Evolutionary conservation across 768 basidiomycete genomes (phyloP), one percentile per base, ranked within the genome.

Genomic region (Suillus bovinus): DNA sequence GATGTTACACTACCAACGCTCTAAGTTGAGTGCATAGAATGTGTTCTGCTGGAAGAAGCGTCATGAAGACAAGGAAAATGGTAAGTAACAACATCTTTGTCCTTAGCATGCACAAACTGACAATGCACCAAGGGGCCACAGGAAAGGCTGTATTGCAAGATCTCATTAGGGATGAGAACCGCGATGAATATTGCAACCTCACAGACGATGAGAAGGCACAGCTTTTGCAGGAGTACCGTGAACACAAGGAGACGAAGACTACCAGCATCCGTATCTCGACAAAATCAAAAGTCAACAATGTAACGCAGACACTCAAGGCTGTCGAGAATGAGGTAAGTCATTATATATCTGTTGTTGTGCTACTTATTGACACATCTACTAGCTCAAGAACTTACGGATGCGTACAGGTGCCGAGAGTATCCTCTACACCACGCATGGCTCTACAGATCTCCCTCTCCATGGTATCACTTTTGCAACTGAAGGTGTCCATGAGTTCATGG

Each of bases 41-140:
- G 20, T 54, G 2, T 64, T 64, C 54, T 64, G 42, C 24, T 64
- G 59, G 63, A 64, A 64, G 53, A 61, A 60, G 44, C 14, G 38
- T 33, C 24, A 36, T 31, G 34, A 50, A 47, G 11, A 47, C 6
- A 29, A 29, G n/a, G 47, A 29, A 0, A 49, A 49, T 3, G 20
- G 47, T 49, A n/a, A n/a, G n/a, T n/a, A 29, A 22, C 2, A 22
- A 9, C 22, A 3, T 22, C n/a, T 46, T 4, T 46, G n/a, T 46
- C 44, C 27, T 22, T 31, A 62, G 46, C 47, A 62, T 27, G 3
- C 10, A 41, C 41, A 44, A 27, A 24, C 46, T 47, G 46, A 47
- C 6, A 7, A 14, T 5, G 2, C 4, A 16, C 1, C 42, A 44
- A 47, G 24, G n/a, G 46, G 13, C 22, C 11, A 31, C 29, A 1